These are phyloP conservation scores for Fraxinus nigra DNA, from an alignment of 305 asterid species.

Conservation along the genomic window DNA sequence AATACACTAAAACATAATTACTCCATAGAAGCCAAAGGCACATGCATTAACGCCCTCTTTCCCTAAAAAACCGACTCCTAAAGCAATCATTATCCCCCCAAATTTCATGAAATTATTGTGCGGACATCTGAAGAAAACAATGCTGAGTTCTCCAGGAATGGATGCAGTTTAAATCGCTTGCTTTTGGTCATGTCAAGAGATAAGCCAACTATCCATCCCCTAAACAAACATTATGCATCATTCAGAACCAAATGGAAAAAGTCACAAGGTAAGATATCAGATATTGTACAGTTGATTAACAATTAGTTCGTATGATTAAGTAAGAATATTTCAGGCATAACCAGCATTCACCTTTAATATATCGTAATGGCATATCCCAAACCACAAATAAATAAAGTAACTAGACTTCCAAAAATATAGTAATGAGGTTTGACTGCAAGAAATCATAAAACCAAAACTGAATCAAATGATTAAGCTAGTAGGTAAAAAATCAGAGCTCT, in stretches of 20 bases:
- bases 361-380: not conserved
- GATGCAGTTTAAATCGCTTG: not conserved
- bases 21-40: not conserved
- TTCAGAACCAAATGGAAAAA: not conserved
- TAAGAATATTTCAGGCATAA: not conserved
- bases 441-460: not conserved
- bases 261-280: not conserved
- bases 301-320: not conserved
- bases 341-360: not conserved
- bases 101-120: not conserved
- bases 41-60: not conserved
- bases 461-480: slow-evolving; percentile 15
- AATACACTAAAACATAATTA: not conserved
- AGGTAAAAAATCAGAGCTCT: slow-evolving; percentile 13
- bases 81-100: not conserved
- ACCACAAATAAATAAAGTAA: slow-evolving; percentile 4
- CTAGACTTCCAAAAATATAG: not conserved
- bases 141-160: not conserved
- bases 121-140: not conserved
- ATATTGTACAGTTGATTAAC: not conserved
- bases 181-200: not conserved
- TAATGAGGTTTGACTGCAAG: not conserved
- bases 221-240: not conserved
- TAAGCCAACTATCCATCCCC: not conserved
- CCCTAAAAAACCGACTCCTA: not conserved